Evolutionary conservation across 139 green algal genomes (phyloP).

Genomic region (Closterium sp.): DNA sequence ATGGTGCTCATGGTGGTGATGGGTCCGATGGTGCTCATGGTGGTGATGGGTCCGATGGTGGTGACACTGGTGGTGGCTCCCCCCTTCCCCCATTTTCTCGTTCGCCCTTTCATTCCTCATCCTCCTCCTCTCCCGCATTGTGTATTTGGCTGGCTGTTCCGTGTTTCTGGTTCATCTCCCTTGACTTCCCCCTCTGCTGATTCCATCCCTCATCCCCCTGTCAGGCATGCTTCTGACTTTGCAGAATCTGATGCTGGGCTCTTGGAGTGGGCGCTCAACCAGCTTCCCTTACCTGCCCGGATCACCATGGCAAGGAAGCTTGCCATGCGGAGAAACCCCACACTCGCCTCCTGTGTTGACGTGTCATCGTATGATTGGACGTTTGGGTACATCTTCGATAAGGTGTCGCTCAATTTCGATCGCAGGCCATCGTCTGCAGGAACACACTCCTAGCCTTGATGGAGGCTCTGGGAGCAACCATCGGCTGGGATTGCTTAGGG

Average conservation of each 20-base stretch:
- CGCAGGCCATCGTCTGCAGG: background rate
- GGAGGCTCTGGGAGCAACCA: background rate
- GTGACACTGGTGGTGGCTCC: no score
- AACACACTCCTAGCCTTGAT: background rate
- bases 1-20: no score
- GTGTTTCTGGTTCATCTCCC: background rate
- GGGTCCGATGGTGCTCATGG: no score
- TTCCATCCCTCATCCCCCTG: background rate
- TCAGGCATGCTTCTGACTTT: background rate
- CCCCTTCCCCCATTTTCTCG: no score
- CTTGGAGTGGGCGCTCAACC: conserved; percentile 6
- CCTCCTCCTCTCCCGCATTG: background rate
- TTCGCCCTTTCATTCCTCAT: background rate
- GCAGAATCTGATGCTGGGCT: background rate
- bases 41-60: no score
- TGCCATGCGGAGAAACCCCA: background rate
- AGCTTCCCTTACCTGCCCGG: background rate
- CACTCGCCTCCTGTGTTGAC: background rate
- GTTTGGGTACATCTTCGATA: background rate
- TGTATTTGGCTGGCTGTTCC: background rate
- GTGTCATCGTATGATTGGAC: background rate
- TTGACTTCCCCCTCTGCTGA: background rate
- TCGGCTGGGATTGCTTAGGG: background rate
- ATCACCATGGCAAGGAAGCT: background rate
- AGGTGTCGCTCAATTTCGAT: background rate